Evolutionary conservation across 495 filamentous ascomycete genomes (phyloP).

Genomic region (Schizothecium vesticola): DNA sequence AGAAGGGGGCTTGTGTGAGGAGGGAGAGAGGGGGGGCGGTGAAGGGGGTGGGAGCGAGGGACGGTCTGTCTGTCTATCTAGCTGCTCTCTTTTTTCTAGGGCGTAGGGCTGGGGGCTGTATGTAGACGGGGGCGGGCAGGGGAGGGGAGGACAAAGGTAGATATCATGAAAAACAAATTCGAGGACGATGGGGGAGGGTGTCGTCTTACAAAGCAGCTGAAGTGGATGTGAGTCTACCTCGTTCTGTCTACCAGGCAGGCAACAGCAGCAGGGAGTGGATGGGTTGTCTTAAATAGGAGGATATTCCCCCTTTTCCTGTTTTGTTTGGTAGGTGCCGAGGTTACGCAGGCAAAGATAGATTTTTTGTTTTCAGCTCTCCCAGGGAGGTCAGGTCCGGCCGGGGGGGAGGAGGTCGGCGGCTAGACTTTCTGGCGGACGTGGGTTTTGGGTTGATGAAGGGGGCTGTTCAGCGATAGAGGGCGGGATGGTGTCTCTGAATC

Average conservation of each 20-base stretch:
- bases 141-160: neutral
- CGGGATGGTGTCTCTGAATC: neutral
- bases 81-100: neutral
- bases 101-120: neutral
- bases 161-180: neutral
- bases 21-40: conserved; percentile 2
- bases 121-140: neutral
- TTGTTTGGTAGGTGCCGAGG: neutral
- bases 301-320: neutral
- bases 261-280: neutral
- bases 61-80: neutral
- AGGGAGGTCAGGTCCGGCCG: neutral
- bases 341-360: neutral
- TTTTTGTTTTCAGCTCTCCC: neutral
- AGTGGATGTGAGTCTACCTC: neutral
- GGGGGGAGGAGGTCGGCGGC: neutral
- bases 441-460: neutral
- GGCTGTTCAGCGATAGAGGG: neutral
- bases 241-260: neutral
- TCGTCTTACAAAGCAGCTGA: neutral
- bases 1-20: neutral
- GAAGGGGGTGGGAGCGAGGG: neutral
- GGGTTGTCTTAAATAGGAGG: neutral
- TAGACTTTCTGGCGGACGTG: neutral
- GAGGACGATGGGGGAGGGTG: neutral